phyloP scores from a whole-genome alignment of 2,329 filamentous ascomycete species.

The Scytalidium lignicola region DNA sequence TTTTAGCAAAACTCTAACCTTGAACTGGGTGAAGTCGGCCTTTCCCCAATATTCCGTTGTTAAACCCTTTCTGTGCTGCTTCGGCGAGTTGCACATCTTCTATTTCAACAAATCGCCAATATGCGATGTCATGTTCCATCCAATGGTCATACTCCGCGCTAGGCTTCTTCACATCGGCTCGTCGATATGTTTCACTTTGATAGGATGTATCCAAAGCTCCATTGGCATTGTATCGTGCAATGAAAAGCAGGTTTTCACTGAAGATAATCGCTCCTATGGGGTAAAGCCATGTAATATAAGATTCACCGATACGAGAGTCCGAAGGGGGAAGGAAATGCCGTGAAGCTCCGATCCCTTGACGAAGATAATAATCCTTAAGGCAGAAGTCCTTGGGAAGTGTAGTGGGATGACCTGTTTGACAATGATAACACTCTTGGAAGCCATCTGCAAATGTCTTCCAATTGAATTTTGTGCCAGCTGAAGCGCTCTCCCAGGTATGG shows the following conservation, averaged over 20 bases:
- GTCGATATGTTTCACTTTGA: constrained; percentile 3
- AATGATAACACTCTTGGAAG: neutral
- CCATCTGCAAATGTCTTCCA: neutral
- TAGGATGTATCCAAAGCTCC: constrained; percentile 1
- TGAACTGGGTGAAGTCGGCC: constrained; percentile 2
- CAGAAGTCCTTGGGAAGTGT: constrained; percentile 3
- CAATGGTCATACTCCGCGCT: neutral
- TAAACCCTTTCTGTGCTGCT: constrained; percentile 2
- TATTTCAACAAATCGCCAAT: constrained; percentile 3
- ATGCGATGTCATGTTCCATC: constrained; percentile 3
- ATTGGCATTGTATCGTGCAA: constrained; percentile 1
- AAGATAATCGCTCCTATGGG: constrained; percentile 4
- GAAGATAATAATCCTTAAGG: constrained; percentile 3
- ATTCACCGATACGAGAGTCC: neutral
- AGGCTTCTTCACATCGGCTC: neutral
- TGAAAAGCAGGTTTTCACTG: constrained; percentile 2
- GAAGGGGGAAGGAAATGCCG: constrained; percentile 1
- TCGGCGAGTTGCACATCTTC: constrained; percentile 4
- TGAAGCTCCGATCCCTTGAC: constrained; percentile 2
- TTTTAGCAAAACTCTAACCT: neutral
- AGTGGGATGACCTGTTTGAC: neutral
- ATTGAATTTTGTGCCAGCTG: neutral
- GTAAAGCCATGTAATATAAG: constrained; percentile 4
- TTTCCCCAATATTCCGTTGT: constrained; percentile 1
- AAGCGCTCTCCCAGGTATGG: constrained; percentile 1